phyloP scores from a whole-genome alignment of 805 yeast species.

The Barnettozyma sp. region DNA sequence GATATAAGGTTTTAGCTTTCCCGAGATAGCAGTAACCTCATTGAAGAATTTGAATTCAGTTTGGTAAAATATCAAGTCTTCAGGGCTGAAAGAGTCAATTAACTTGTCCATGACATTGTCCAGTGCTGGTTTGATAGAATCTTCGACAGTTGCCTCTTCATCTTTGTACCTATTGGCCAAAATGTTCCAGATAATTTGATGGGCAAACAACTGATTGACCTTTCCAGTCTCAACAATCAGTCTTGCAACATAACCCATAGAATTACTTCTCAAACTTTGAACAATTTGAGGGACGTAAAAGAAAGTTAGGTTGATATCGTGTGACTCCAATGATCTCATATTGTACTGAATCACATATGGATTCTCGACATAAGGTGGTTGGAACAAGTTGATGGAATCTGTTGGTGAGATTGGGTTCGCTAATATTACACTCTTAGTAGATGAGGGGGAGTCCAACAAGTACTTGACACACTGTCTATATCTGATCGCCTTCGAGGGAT shows the following conservation, averaged over 20 bases:
- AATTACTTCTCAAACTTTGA: conserved; percentile 80
- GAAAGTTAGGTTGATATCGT: conserved; percentile 82
- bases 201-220: conserved; percentile 87
- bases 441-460: conserved; percentile 29
- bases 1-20: conserved; percentile 89
- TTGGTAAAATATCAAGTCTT: conserved; percentile 63
- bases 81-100: conserved; percentile 50
- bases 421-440: conserved; percentile 18
- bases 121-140: conserved; percentile 72
- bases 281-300: conserved; percentile 98
- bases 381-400: conserved; percentile 75
- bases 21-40: conserved; percentile 89
- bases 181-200: conserved; percentile 98
- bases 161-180: conserved; percentile 86
- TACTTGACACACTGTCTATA: conserved; percentile 56
- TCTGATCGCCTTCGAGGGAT: conserved; percentile 54
- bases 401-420: conserved; percentile 64
- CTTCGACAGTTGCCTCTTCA: conserved; percentile 78
- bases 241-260: conserved; percentile 76
- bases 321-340: conserved; percentile 81
- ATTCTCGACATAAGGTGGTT: conserved; percentile 63
- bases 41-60: conserved; percentile 84
- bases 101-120: conserved; percentile 66
- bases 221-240: conserved; percentile 89
- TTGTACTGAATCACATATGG: conserved; percentile 77